Conservation (phyloP, 2,329 filamentous ascomycete genomes). For the Fulvia fulva region DNA sequence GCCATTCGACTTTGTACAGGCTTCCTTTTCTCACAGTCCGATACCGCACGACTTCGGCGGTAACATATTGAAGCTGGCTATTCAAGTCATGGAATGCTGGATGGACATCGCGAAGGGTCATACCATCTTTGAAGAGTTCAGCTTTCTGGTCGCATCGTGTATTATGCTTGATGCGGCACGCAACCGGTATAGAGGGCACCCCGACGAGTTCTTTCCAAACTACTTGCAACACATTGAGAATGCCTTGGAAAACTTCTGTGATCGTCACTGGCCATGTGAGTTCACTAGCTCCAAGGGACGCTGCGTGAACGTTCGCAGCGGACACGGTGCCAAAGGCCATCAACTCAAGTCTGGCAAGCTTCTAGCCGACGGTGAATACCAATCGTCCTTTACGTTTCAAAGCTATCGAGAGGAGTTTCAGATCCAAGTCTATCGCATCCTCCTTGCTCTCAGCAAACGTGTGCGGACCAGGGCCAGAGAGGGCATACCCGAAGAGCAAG, state of each 20-base stretch:
- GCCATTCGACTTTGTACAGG: conserved; percentile 48
- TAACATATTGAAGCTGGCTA: conserved; percentile 41
- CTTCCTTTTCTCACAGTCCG: conserved; percentile 39
- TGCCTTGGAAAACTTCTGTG: conserved; percentile 40
- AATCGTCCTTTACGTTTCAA: conserved; percentile 3
- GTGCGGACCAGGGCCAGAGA: neutral
- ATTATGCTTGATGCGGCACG: conserved; percentile 39
- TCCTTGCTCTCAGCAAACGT: neutral
- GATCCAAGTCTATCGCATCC: neutral
- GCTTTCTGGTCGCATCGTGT: conserved; percentile 45
- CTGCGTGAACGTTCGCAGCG: conserved; percentile 39
- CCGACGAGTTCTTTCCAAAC: conserved; percentile 25
- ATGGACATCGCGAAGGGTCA: conserved; percentile 19
- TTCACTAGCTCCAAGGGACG: neutral
- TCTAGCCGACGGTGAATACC: conserved; percentile 9
- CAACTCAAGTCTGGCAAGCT: conserved; percentile 8
- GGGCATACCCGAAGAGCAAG: neutral
- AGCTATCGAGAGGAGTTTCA: neutral
- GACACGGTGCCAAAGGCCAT: conserved; percentile 32
- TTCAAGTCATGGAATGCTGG: conserved; percentile 32
- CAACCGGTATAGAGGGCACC: conserved; percentile 14
- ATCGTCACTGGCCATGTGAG: conserved; percentile 30
- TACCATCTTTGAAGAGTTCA: conserved; percentile 38
- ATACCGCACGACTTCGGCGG: conserved; percentile 44
- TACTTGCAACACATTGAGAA: conserved; percentile 31